A percentile compares a stretch with the other conserved stretches of the same genome.
Evolutionary conservation across 192 early-diverging fungal species (phyloP).

Genomic region (Powellomyces hirtus): DNA sequence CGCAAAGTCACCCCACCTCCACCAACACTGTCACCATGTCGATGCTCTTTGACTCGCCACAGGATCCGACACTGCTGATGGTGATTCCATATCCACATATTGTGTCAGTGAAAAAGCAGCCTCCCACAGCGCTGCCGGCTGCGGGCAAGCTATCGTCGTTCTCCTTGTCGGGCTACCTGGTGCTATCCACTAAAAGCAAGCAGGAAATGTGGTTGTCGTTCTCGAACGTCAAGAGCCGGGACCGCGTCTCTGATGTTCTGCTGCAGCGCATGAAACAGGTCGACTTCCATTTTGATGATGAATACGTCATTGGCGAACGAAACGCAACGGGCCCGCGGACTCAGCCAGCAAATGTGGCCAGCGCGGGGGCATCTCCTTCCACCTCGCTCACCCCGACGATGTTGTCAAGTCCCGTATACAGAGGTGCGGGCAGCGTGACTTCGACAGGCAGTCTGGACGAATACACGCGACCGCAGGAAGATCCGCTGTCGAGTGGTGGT

Average conservation of each 20-base stretch:
- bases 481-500: neutral
- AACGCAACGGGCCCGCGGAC: constrained; percentile 23
- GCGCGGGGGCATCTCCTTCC: neutral
- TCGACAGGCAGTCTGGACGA: constrained; percentile 31
- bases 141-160: constrained; percentile 35
- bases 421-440: neutral
- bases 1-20: neutral
- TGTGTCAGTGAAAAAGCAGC: constrained; percentile 49
- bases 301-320: constrained; percentile 40
- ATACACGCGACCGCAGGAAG: constrained; percentile 3
- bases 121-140: constrained; percentile 39
- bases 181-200: constrained; percentile 41
- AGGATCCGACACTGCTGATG: constrained; percentile 34
- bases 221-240: constrained; percentile 33
- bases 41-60: constrained; percentile 42
- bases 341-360: neutral
- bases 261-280: constrained; percentile 46
- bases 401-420: neutral
- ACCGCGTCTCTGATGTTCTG: constrained; percentile 37
- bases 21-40: constrained; percentile 24
- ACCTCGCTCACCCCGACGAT: neutral
- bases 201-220: constrained; percentile 48
- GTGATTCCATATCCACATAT: constrained; percentile 48
- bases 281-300: constrained; percentile 49
- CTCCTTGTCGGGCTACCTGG: constrained; percentile 47